These are phyloP conservation scores for Solanum neorickii DNA, from an alignment of 257 asterid genomes.

Conservation along the genomic window DNA sequence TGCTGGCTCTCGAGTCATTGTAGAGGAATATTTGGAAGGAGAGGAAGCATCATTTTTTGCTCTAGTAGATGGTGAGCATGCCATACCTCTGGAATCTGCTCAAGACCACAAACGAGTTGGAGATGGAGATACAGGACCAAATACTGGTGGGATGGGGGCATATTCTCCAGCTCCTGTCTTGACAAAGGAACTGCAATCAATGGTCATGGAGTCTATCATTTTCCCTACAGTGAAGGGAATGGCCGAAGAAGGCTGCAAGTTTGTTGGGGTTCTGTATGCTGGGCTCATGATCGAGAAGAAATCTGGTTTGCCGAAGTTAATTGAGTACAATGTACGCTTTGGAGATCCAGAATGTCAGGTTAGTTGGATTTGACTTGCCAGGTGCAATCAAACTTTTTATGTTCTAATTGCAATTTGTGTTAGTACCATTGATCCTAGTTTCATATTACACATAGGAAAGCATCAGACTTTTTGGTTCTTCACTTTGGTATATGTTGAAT, in stretches of 20 bases:
- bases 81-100: slow-evolving; percentile 85
- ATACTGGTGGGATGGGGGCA: slow-evolving; percentile 99
- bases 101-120: slow-evolving; percentile 98
- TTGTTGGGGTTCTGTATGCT: slow-evolving; percentile 86
- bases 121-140: slow-evolving; percentile 85
- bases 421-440: not conserved
- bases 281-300: slow-evolving; percentile 92
- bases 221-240: slow-evolving; percentile 85
- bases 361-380: slow-evolving; percentile 3
- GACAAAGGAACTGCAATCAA: slow-evolving; percentile 62
- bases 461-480: not conserved
- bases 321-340: slow-evolving; percentile 94
- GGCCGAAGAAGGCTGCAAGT: slow-evolving; percentile 87
- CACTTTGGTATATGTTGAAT: not conserved
- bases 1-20: slow-evolving; percentile 62
- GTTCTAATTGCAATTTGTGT: not conserved
- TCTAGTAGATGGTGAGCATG: slow-evolving; percentile 85
- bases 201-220: slow-evolving; percentile 76
- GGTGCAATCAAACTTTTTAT: not conserved
- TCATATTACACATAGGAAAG: not conserved
- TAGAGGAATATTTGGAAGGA: slow-evolving; percentile 89
- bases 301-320: slow-evolving; percentile 78
- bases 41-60: slow-evolving; percentile 96
- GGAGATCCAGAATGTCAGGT: slow-evolving; percentile 99
- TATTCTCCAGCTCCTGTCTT: slow-evolving; percentile 91